Percentiles rank a stretch among this genome's conserved stretches.
Conservation (phyloP, 108 stramenopile species). For the Nitzschia putrida region DNA sequence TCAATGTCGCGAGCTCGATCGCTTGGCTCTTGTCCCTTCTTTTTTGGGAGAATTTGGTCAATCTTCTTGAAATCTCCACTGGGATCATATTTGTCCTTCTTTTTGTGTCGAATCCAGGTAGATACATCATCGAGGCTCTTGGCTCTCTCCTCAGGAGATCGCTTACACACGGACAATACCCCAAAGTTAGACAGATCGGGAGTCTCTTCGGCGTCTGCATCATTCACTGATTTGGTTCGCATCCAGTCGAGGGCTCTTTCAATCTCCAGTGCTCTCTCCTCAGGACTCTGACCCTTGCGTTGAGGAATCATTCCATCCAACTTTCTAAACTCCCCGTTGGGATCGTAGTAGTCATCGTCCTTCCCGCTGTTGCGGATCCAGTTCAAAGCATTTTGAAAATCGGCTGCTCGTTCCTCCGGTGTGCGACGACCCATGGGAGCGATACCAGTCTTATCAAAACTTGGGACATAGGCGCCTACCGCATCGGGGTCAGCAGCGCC, state of each 20-base stretch:
- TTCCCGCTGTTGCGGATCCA: conserved; percentile 34
- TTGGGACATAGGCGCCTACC: conserved; percentile 10
- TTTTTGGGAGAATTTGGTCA: conserved; percentile 11
- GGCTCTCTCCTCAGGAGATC: conserved; percentile 23
- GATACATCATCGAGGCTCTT: conserved; percentile 14
- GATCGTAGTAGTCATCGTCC: conserved; percentile 20
- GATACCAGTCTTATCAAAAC: conserved; percentile 25
- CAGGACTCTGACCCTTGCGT: conserved; percentile 16
- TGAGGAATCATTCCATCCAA: conserved; percentile 28
- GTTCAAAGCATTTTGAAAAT: conserved; percentile 26
- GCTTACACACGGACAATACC: conserved; percentile 13
- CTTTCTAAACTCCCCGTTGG: conserved; percentile 30
- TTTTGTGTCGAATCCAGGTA: conserved; percentile 35
- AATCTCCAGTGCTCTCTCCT: conserved; percentile 33
- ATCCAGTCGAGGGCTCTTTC: conserved; percentile 35
- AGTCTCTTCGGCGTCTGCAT: conserved; percentile 19
- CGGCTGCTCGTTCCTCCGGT: conserved; percentile 13
- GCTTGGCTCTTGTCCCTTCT: conserved; percentile 8
- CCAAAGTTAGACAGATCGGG: conserved; percentile 14
- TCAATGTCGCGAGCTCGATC: conserved; percentile 38
- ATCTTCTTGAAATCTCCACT: conserved; percentile 26
- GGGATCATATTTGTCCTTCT: conserved; percentile 17
- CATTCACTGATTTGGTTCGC: not conserved
- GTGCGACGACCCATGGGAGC: conserved; percentile 9
- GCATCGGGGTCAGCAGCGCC: conserved; percentile 1